Evolutionary conservation across 768 basidiomycete genomes (phyloP).

Genomic region (Agaricus sinodeliciosus): DNA sequence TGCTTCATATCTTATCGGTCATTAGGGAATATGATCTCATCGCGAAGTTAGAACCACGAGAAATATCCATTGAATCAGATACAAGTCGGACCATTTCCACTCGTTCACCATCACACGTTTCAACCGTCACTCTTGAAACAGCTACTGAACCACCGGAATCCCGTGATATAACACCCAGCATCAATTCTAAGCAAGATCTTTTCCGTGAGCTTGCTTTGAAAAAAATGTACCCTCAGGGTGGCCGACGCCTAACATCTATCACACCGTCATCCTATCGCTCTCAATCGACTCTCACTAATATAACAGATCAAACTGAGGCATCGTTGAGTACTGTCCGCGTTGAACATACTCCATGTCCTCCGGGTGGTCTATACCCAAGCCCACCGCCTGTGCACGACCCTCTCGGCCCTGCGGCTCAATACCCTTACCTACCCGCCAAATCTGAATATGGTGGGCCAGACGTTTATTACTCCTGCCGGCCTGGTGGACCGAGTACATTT

Average conservation of each 20-base stretch:
- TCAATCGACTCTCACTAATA: conserved; percentile 3
- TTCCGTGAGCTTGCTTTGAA: background rate
- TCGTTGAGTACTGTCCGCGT: conserved; percentile 3
- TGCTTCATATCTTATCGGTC: background rate
- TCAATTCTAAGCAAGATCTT: background rate
- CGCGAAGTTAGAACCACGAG: background rate
- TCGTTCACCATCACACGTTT: background rate
- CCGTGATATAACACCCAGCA: background rate
- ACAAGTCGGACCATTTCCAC: background rate
- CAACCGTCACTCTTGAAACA: background rate
- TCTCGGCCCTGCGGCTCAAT: conserved; percentile 43
- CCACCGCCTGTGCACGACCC: conserved; percentile 37
- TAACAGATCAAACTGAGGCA: conserved; percentile 8
- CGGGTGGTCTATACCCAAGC: conserved; percentile 23
- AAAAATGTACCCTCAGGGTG: background rate
- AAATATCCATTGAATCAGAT: background rate
- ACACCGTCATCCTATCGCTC: background rate
- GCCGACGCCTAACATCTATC: background rate
- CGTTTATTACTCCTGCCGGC: conserved; percentile 55
- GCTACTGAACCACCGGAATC: background rate
- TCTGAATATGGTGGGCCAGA: conserved; percentile 40
- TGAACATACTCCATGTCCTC: conserved; percentile 3
- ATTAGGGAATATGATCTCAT: background rate
- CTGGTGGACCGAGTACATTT: conserved; percentile 56
- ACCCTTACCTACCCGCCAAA: conserved; percentile 45